A percentile compares a stretch with the other conserved stretches of the same genome.
Evolutionary conservation across 2,329 filamentous ascomycete species (phyloP).

Genomic region (Diaporthe sp.): DNA sequence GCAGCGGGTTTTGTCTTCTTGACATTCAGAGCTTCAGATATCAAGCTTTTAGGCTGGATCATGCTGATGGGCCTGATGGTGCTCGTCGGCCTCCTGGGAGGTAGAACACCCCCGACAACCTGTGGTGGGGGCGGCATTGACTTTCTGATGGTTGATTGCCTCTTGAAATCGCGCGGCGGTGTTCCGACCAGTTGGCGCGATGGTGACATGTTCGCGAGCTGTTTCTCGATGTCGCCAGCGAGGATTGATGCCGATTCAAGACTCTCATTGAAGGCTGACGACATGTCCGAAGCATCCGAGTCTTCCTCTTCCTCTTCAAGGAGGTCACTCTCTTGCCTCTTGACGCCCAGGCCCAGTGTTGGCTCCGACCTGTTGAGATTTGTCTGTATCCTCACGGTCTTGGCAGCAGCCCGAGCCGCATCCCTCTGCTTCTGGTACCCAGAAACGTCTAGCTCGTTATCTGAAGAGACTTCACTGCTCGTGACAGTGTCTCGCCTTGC

Average conservation of each 20-base stretch:
- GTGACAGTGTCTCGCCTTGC: conserved; percentile 82
- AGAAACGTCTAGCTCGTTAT: conserved; percentile 81
- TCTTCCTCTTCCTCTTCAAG: conserved; percentile 71
- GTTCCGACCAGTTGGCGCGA: conserved; percentile 74
- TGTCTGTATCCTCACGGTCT: conserved; percentile 65
- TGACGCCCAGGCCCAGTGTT: conserved; percentile 53
- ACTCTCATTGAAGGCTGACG: conserved; percentile 75
- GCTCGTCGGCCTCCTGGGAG: conserved; percentile 78
- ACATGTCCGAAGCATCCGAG: conserved; percentile 73
- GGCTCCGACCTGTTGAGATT: conserved; percentile 65
- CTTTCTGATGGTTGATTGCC: conserved; percentile 75
- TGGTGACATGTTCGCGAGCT: conserved; percentile 63
- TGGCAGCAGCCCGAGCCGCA: conserved; percentile 70
- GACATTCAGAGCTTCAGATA: conserved; percentile 80
- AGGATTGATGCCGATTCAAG: conserved; percentile 81
- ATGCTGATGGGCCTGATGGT: conserved; percentile 76
- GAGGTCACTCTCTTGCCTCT: conserved; percentile 63
- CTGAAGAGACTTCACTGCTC: conserved; percentile 86
- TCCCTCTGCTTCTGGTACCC: conserved; percentile 75
- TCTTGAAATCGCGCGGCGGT: conserved; percentile 71
- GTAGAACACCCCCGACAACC: conserved; percentile 74
- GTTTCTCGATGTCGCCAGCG: conserved; percentile 71
- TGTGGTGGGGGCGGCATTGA: conserved; percentile 69
- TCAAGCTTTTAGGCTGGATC: conserved; percentile 77
- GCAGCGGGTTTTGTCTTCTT: conserved; percentile 78